phyloP scores from a whole-genome alignment of 2,329 filamentous ascomycete species.

The Helotiales sp. region DNA sequence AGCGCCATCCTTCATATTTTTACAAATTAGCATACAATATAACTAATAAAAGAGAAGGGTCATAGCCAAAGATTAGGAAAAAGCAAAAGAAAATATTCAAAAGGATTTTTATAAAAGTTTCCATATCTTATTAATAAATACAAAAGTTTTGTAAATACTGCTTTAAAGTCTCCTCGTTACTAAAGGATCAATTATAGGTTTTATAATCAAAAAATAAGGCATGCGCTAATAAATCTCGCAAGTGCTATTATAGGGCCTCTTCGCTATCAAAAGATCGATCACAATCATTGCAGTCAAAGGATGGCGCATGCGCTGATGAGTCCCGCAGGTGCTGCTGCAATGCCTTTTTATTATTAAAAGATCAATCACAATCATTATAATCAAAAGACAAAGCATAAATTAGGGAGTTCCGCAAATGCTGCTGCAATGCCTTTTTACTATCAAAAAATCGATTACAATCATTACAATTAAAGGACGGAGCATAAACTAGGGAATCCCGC shows the following conservation, averaged over 20 bases:
- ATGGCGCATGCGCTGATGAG: conserved; percentile 21
- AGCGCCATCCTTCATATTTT: too few species aligned
- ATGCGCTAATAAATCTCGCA: conserved; percentile 27
- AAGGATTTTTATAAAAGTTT: conserved; percentile 25
- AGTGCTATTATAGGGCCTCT: conserved; percentile 25
- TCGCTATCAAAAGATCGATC: conserved; percentile 15
- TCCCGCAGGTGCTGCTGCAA: conserved; percentile 25
- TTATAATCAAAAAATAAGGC: conserved; percentile 31
- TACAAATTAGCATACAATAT: too few species aligned
- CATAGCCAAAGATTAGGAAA: too few species aligned
- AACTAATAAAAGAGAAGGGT: too few species aligned
- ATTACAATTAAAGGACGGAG: too few species aligned
- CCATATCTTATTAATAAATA: conserved; percentile 30
- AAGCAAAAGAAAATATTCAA: conserved; percentile 37
- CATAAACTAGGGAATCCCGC: too few species aligned
- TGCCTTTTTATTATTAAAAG: conserved; percentile 3
- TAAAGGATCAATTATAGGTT: conserved; percentile 31
- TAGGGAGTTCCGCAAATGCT: conserved; percentile 23
- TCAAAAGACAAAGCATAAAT: conserved; percentile 26
- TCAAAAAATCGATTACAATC: too few species aligned
- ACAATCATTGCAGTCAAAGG: conserved; percentile 29
- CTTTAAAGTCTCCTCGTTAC: conserved; percentile 32
- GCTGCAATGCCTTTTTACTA: too few species aligned
- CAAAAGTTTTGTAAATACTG: conserved; percentile 34
- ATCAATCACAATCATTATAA: conserved; percentile 25